Base-by-base conservation (phyloP, 768 basidiomycete genomes). In the Pleurotus salmoneostramineus region DNA sequence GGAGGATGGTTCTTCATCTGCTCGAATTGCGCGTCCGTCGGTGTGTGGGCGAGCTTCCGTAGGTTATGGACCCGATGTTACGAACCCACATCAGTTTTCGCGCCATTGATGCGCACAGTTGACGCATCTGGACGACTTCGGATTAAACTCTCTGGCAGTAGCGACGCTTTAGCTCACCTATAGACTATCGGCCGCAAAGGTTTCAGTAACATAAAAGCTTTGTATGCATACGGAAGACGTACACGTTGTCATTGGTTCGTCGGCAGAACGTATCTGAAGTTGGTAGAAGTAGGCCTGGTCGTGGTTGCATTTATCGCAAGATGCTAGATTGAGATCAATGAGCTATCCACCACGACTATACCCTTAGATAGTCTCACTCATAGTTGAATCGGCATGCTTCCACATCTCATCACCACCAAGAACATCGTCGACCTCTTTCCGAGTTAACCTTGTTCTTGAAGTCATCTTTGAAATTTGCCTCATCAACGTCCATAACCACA, bases 391-490 rank as follows among this genome's bases (percentile, higher is more conserved):
- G 2, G 95, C 95, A 70, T 97, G 91, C 57, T 88, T 89, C 93
- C 95, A 97, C 72, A 86, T 87, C 59, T 93, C 92, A 37, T 92
- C 93, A 3, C 93, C 95, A 51, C 96, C 97, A 31, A 98, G 77
- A 5, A 99, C 95, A 65, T 98, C 97, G 68, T 99, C 97, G 10
- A 94, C 89, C 63, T 88, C 83, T 66, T 98, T 98, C n/a, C 91
- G 81, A 63, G 87, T 87, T 51, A 97, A 77, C 57, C 84, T 83
- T 32, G 89, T 94, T 46, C 95, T 79, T 54, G 93, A 91, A 5
- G 95, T 97, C 85, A 97, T 95, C 92, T 97, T 63, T 44, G 33
- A 17, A 27, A 27, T 27, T 27, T 35, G 44, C n/a, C 50, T 44
- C 8, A 10, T 21, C 42, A 21, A 50, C 45, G 8, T 15, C 43